Conservation (phyloP, 257 asterid genomes). For the Gentiana straminea region DNA sequence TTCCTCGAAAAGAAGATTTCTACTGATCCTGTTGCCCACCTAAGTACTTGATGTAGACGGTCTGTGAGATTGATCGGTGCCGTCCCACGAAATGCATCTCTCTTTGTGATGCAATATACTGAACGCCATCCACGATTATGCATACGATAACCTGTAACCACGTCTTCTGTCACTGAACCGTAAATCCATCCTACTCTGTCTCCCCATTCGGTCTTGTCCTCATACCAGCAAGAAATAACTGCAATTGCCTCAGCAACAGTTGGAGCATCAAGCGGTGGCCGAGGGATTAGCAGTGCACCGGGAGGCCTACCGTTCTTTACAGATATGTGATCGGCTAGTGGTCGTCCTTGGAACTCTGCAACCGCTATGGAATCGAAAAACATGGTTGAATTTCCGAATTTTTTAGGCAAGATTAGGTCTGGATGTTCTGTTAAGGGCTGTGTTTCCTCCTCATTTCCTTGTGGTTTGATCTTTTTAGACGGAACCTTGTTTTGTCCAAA, state of each 20-base stretch:
- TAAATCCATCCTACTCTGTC: slow-evolving; percentile 95
- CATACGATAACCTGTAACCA: slow-evolving; percentile 97
- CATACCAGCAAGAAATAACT: slow-evolving; percentile 94
- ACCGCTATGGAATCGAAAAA: slow-evolving; percentile 73
- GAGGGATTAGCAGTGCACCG: slow-evolving; percentile 66
- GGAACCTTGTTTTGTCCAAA: slow-evolving; percentile 53
- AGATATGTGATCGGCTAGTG: slow-evolving; percentile 80
- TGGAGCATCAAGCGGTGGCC: slow-evolving; percentile 84
- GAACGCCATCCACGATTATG: slow-evolving; percentile 99
- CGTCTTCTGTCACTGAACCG: slow-evolving; percentile 95
- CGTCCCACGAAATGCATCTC: slow-evolving; percentile 87
- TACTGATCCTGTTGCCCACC: slow-evolving; percentile 98
- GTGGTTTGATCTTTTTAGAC: slow-evolving; percentile 22
- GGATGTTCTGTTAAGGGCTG: slow-evolving; percentile 62
- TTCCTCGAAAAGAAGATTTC: slow-evolving; percentile 90
- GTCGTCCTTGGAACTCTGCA: slow-evolving; percentile 92
- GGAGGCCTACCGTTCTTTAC: slow-evolving; percentile 90
- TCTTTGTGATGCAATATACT: slow-evolving; percentile 80
- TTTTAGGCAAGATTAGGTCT: slow-evolving; percentile 60
- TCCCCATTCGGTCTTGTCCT: slow-evolving; percentile 98
- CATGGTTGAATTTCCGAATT: slow-evolving; percentile 78
- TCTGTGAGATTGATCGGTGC: slow-evolving; percentile 94
- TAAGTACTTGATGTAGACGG: slow-evolving; percentile 93
- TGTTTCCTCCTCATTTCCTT: slow-evolving; percentile 49
- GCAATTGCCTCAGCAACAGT: slow-evolving; percentile 98